Percentiles rank a stretch among this genome's conserved stretches.
phyloP scores from a whole-genome alignment of 2,329 filamentous ascomycete genomes.

The Calonectria ilicicola region DNA sequence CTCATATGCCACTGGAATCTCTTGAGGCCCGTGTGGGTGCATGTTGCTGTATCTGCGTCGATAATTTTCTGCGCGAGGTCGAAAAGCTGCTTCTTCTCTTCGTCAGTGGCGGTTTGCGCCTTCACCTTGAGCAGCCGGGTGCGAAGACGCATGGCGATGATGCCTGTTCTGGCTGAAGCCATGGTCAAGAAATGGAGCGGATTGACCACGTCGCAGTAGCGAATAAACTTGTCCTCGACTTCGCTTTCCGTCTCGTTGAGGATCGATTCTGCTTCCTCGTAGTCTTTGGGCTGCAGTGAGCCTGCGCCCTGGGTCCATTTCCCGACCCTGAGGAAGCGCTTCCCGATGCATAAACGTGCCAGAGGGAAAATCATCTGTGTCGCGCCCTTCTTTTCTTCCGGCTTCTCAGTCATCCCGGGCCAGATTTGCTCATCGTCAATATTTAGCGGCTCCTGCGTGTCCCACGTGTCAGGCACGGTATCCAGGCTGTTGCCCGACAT shows the following conservation, averaged over 20 bases:
- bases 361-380: constrained; percentile 54
- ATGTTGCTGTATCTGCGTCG: constrained; percentile 48
- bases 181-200: constrained; percentile 51
- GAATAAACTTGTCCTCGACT: constrained; percentile 55
- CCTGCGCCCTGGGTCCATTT: constrained; percentile 10
- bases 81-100: constrained; percentile 40
- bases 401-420: constrained; percentile 49
- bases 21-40: constrained; percentile 36
- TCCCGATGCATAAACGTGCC: constrained; percentile 22
- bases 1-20: constrained; percentile 48
- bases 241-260: constrained; percentile 54
- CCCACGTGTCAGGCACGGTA: constrained; percentile 37
- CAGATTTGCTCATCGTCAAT: constrained; percentile 53
- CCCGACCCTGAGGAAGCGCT: background rate
- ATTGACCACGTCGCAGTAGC: constrained; percentile 57
- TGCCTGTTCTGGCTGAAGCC: constrained; percentile 41
- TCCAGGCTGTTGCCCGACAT: constrained; percentile 42
- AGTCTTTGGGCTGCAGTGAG: constrained; percentile 19
- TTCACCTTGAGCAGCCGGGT: constrained; percentile 34
- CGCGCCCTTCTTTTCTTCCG: constrained; percentile 40
- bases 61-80: constrained; percentile 51
- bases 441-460: constrained; percentile 50
- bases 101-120: constrained; percentile 41
- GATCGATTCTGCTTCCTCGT: constrained; percentile 47
- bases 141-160: constrained; percentile 41